Conservation (phyloP, 139 green algal species). For the Chlorella sp. region DNA sequence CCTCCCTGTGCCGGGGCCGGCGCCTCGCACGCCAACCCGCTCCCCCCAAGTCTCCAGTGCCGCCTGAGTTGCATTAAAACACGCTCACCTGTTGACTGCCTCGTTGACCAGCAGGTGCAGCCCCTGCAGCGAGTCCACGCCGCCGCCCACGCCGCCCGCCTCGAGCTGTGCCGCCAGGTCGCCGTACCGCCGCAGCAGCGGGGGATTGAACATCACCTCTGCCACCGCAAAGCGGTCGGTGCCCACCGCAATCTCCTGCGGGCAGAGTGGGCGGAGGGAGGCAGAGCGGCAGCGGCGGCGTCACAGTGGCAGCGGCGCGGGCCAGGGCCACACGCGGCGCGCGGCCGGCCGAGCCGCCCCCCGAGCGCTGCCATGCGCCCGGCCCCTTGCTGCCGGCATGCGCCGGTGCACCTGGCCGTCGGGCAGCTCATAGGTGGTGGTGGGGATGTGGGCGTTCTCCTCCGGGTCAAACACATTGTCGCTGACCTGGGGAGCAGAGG, state of each 20-base stretch:
- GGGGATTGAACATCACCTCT: conserved; percentile 83
- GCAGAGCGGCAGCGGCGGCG: no score
- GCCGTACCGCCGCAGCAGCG: conserved; percentile 26
- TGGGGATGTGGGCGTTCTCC: conserved; percentile 80
- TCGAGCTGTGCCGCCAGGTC: not conserved
- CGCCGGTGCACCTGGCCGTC: conserved; percentile 43
- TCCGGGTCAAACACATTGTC: conserved; percentile 78
- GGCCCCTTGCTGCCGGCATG: no score
- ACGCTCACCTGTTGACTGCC: conserved; percentile 55
- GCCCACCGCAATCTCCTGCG: conserved; percentile 82
- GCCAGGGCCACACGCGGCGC: no score
- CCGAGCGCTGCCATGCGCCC: no score
- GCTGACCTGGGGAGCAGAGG: no score
- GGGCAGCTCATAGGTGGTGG: conserved; percentile 85
- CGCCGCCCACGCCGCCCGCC: not conserved
- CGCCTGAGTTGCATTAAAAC: not conserved
- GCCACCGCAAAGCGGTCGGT: conserved; percentile 81
- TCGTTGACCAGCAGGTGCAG: conserved; percentile 67
- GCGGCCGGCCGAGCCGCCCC: no score
- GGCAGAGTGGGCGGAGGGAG: no score
- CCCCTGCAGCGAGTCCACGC: conserved; percentile 7
- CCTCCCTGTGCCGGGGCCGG: no score
- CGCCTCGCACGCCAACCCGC: no score
- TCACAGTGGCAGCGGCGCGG: no score
- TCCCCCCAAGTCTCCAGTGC: no score